Base-by-base conservation (phyloP, 257 asterid genomes). In the Mitragyna speciosa region DNA sequence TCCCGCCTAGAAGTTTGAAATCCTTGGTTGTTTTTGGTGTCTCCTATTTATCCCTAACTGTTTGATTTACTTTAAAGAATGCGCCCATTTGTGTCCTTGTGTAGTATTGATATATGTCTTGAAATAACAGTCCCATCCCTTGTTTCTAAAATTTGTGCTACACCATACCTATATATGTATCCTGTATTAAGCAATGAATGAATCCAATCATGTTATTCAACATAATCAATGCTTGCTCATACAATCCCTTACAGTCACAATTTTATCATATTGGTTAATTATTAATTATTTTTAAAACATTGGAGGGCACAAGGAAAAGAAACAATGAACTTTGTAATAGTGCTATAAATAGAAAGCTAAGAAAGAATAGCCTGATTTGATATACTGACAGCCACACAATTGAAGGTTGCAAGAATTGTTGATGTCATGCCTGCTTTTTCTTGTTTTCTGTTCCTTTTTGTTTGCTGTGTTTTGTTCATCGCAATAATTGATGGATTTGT, bases 41-140 rank as follows among this genome's bases (percentile, higher is more conserved):
- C 12, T 33, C 43, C 72, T 47, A 10, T 63, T 75, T 73, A 36
- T 78, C 78, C 41, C 67, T 68, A 30, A 78, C 75, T 65, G 81
- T 79, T 48, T 76, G 59, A 45, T 75, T 66, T 54, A 51, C 52
- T 59, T 76, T 17, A 64, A 33, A 61, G 71, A 76, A 61, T 49
- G 72, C 69, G 70, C 52, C 76, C 77, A 17, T 79, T 78, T 80
- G 85, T 84, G 70, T 65, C 70, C 41, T 69, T 39, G 28, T 81
- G 65, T 79, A 45, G 49, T 45, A 6, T 45, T 45, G 11, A 54
- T 63, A 75, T 30, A 64, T 48, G 76, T 76, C 75, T 56, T 65
- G 85, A 56, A 79, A 73, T 78, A 83, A 78, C 67, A 80, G 28
- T 24, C 45, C 12, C 28, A 47, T 19, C 47, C 41, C 24, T 67